Percentiles rank a stretch among this genome's conserved stretches.
Evolutionary conservation across 345 rosid genomes (phyloP).

Genomic region (Salix udensis): DNA sequence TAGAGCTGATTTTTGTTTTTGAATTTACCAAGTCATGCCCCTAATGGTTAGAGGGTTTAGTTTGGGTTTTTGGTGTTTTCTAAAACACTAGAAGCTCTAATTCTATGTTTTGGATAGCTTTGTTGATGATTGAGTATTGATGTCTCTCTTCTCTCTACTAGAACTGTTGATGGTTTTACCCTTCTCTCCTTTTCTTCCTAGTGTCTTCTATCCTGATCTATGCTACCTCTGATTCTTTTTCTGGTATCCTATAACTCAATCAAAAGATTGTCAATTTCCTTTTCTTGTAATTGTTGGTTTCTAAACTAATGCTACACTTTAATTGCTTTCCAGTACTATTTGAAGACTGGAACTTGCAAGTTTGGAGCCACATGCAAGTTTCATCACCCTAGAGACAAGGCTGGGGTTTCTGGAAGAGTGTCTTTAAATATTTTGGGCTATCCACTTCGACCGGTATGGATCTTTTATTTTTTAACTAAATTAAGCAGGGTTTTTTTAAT

Average conservation of each 20-base stretch:
- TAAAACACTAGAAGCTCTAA: not conserved
- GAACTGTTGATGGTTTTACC: not conserved
- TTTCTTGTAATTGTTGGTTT: constrained; percentile 1
- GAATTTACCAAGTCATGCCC: not conserved
- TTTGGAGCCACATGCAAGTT: constrained; percentile 99
- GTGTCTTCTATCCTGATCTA: not conserved
- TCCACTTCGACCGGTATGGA: constrained; percentile 81
- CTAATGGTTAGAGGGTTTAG: not conserved
- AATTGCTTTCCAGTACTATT: constrained; percentile 60
- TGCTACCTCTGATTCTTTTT: too few species aligned
- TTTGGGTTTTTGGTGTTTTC: not conserved
- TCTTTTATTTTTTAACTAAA: constrained; percentile 10
- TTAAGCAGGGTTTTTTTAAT: not conserved
- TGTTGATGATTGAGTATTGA: not conserved
- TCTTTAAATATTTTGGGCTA: constrained; percentile 87
- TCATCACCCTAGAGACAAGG: constrained; percentile 95
- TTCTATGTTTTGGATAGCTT: not conserved
- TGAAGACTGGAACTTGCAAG: constrained; percentile 99
- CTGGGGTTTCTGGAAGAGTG: constrained; percentile 88
- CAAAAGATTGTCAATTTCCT: not conserved
- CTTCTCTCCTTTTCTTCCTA: not conserved
- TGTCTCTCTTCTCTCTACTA: not conserved
- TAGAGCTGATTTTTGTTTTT: not conserved
- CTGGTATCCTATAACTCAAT: not conserved
- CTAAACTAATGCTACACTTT: constrained; percentile 9